Base-by-base conservation (phyloP, 257 asterid genomes). In the Henckelia pumila region DNA sequence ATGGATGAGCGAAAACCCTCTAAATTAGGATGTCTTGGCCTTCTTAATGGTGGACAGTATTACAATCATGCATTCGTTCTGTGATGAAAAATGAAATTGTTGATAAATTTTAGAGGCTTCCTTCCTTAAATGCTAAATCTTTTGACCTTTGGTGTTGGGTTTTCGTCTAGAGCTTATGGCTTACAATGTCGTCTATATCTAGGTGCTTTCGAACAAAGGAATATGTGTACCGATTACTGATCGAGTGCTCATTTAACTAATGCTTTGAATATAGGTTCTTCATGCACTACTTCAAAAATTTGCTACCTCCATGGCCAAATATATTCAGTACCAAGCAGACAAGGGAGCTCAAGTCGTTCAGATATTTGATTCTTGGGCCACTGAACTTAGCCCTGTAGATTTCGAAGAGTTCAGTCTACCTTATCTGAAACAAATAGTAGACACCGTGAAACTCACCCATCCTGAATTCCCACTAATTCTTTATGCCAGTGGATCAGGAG, bases 361-460 rank as follows among this genome's bases (percentile, higher is more conserved):
- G 75, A 94, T 94, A n/a, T 94, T 94, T 29, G 99, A 94, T 75
- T 94, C 99, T 16, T 94, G 99, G 97, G 99, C 99, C 59, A 94
- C 99, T 1, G 96, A 94, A 64, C 95, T 94, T 19, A 91, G 97
- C 83, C 99, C 99, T 0, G 88, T 87, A 0, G 97, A 94, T 69
- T 94, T 94, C 53, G 99, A 94, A 73, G 96, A 88, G 82, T 94
- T 94, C 81, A 94, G 99, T 63, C 80, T 94, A 52, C 99, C 97
- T 26, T 94, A 94, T 78, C 49, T 94, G 60, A 88, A 85, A 71
- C 91, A 72, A 67, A 91, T 94, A 2, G 97, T 94, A 23, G 95
- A 85, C 10, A 78, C 91, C 0, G 96, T 94, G 44, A 94, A 85
- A 62, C 82, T 56, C 56, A 91, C 93, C 40, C 99, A 94, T 68